Evolutionary conservation across 768 basidiomycete species (phyloP), one percentile per base, ranked within the genome.

Genomic region (Leccinum boreale): DNA sequence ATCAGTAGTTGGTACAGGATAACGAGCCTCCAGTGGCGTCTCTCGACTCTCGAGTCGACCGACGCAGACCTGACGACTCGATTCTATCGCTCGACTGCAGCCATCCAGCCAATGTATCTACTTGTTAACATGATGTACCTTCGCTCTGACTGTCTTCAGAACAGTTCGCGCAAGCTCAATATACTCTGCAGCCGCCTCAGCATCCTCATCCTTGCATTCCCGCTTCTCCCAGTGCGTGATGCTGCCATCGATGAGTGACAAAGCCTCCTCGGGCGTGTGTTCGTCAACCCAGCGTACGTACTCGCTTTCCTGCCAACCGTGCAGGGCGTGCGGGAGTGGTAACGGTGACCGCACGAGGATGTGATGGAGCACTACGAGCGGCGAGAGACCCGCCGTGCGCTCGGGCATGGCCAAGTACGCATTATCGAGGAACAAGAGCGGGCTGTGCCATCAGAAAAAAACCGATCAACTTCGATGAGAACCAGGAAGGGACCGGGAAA

Each of bases 281-380:
- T 97, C 95, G 58, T 92, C 89, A 12, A 98, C 80, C 94, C 95
- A 99, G 46, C 92, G 84, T 50, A 97, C 91, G 71, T 99, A 99
- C 76, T 98, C 97, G 4, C 89, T 82, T 68, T 98, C 94, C 57
- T 91, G 89, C 96, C 97, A 98, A 0, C 90, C 89, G 67, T 98
- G 94, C 55, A 94, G 72, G 50, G 83, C 81, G 70, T 99, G 93
- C 10, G 97, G 96, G 39, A 98, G 79, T 5, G 89, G 83, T 54
- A 92, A 79, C 1, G 90, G 87, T 2, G 92, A 92, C 10, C 92
- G 86, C 24, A 98, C 94, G 33, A 97, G 79, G 64, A 97, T 89
- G 62, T 97, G 89, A 67, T 98, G 95, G 15, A 98, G 76, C 15
- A 98, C 88, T 63, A 97, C 84, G 21, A 98, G 79, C 5, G 92